Percentiles rank a stretch among this genome's conserved stretches.
Evolutionary conservation across 306 rosid species (phyloP).

Genomic region (Sechiopsis laciniata): DNA sequence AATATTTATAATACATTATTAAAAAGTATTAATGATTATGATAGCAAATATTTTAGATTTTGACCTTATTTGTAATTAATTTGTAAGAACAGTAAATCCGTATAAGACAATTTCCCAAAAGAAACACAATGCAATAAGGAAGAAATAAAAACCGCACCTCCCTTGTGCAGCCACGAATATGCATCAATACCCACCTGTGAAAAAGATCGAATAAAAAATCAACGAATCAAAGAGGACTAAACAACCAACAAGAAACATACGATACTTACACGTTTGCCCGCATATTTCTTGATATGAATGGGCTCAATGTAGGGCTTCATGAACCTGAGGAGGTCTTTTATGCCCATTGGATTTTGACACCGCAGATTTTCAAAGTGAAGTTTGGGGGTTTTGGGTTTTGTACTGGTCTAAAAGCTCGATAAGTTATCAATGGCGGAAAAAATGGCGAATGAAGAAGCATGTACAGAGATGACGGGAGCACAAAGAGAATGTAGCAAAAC

Average conservation of each 20-base stretch:
- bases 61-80: too few species aligned
- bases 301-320: constrained; percentile 69
- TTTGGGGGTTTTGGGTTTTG: neutral
- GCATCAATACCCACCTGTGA: constrained; percentile 96
- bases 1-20: too few species aligned
- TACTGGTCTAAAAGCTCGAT: neutral
- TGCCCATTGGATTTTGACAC: constrained; percentile 49
- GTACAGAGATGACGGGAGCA: constrained; percentile 23
- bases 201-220: neutral
- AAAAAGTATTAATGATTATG: too few species aligned
- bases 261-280: constrained; percentile 63
- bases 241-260: neutral
- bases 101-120: too few species aligned
- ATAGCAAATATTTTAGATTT: too few species aligned
- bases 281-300: constrained; percentile 59
- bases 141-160: constrained; percentile 40
- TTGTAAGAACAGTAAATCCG: too few species aligned
- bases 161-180: constrained; percentile 95
- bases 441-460: constrained; percentile 54
- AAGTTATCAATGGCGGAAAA: constrained; percentile 28
- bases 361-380: neutral
- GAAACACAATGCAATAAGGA: neutral
- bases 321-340: constrained; percentile 93
- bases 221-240: neutral
- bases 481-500: neutral